Evolutionary conservation across 495 filamentous ascomycete species (phyloP), one percentile per base, ranked within the genome.

Genomic region (Annulohypoxylon stygium): DNA sequence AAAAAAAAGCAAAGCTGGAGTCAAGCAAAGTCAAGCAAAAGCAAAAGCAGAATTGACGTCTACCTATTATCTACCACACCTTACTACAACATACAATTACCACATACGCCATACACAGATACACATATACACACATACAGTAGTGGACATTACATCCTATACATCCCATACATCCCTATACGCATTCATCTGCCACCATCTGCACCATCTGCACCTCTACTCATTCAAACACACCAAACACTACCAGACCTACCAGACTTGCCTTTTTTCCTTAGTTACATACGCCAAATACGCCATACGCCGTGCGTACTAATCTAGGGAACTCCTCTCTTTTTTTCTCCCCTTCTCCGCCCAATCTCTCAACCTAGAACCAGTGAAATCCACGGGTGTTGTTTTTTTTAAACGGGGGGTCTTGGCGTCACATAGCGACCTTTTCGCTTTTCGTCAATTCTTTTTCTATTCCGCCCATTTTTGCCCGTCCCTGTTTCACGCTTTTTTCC

Each of bases 391-490:
- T 43, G 39, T 26, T 45, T 62, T 70, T 60, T 70, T 60, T 47
- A 71, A 58, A 54, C 54, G 54, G 60, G 71, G 23, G 3, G 61
- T 61, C 73, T 76, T 78, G 76, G 76, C 76, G 70, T 78, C 70
- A 71, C 76, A 74, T 69, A 76, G 69, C 73, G 76, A 64, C 73
- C 73, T 74, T 71, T 70, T 67, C 67, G 48, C 51, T 73, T 70
- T 67, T 67, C 59, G 45, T 62, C 45, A 61, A 62, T 58, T 51
- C 48, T 53, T 72, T 67, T 50, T 41, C 55, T n/a, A 71, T 65
- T 41, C 20, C 43, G 34, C 65, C 45, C 34, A 25, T 60, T 41
- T 26, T 26, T 53, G 41, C 37, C 30, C 36, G 30, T 64, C 67
- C 53, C 53, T 57, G 39, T 59, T 65, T 54, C 60, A 65, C 43